These are phyloP conservation scores for Fusarium tricinctum DNA, from an alignment of 2,329 filamentous ascomycete species.

Conservation along the genomic window DNA sequence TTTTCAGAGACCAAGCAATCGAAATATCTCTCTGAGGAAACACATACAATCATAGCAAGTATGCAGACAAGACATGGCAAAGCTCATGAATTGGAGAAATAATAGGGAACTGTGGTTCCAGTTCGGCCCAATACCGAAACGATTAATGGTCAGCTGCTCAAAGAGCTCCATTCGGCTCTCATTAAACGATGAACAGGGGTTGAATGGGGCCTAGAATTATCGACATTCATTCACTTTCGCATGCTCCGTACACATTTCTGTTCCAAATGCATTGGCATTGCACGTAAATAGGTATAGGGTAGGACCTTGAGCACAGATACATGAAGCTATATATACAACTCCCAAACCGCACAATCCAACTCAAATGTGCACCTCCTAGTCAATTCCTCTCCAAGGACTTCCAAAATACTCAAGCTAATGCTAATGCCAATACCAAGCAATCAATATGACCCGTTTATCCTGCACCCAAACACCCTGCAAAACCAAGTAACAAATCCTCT, in stretches of 20 bases:
- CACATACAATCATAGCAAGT: constrained; percentile 23
- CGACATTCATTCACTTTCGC: not conserved
- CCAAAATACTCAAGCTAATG: constrained; percentile 24
- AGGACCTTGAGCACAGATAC: not conserved
- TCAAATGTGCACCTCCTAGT: constrained; percentile 22
- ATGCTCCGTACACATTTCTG: no score
- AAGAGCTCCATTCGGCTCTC: constrained; percentile 9
- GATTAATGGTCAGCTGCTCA: constrained; percentile 31
- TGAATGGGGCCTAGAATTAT: not conserved
- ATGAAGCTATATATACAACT: constrained; percentile 26
- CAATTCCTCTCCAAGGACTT: constrained; percentile 14
- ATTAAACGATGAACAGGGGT: constrained; percentile 21
- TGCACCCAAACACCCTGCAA: constrained; percentile 42
- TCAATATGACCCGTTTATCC: constrained; percentile 8
- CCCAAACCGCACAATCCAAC: constrained; percentile 17
- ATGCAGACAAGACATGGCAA: constrained; percentile 6
- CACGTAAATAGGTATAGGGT: not conserved
- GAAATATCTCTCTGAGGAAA: constrained; percentile 9
- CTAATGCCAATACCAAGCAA: constrained; percentile 17
- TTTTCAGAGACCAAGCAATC: constrained; percentile 9
- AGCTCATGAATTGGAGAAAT: constrained; percentile 3
- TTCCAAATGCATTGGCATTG: not conserved
- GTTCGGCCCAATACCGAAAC: constrained; percentile 21
- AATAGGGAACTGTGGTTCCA: constrained; percentile 11
- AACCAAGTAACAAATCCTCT: constrained; percentile 17